Conservation (phyloP, 2,329 filamentous ascomycete species). For the Aspergillus phoenicis region DNA sequence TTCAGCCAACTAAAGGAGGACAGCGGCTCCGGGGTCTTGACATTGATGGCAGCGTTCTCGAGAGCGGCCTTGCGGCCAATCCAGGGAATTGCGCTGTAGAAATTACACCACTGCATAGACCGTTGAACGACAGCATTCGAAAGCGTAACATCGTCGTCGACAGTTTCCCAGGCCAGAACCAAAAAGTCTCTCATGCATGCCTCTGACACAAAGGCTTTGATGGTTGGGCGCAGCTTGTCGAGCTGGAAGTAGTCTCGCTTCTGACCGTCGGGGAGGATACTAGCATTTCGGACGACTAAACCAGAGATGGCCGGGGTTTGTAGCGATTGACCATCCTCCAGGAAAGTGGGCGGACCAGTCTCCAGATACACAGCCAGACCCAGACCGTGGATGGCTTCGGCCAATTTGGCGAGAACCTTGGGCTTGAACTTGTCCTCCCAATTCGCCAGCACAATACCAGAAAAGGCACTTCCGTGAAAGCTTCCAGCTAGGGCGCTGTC, state of each 20-base stretch:
- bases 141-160: constrained; percentile 42
- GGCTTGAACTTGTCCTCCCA: constrained; percentile 42
- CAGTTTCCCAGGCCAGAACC: constrained; percentile 50
- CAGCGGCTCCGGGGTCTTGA: constrained; percentile 41
- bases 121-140: constrained; percentile 48
- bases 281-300: constrained; percentile 46
- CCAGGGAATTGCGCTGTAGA: constrained; percentile 51
- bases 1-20: constrained; percentile 53
- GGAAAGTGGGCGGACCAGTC: constrained; percentile 43
- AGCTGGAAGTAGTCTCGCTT: constrained; percentile 51
- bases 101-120: constrained; percentile 51
- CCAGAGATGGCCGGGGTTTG: constrained; percentile 41
- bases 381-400: constrained; percentile 37
- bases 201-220: constrained; percentile 51
- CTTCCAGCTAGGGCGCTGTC: constrained; percentile 28
- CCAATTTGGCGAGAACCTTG: constrained; percentile 32
- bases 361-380: constrained; percentile 50
- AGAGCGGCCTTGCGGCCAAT: constrained; percentile 45
- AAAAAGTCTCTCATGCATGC: constrained; percentile 48
- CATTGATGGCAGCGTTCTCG: constrained; percentile 36
- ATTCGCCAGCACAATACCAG: constrained; percentile 47
- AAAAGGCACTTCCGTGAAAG: constrained; percentile 37
- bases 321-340: constrained; percentile 39
- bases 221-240: constrained; percentile 42
- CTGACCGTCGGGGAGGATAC: constrained; percentile 45